Evolutionary conservation across 306 rosid species (phyloP), one percentile per base, ranked within the genome.

Genomic region (Pueraria montana): DNA sequence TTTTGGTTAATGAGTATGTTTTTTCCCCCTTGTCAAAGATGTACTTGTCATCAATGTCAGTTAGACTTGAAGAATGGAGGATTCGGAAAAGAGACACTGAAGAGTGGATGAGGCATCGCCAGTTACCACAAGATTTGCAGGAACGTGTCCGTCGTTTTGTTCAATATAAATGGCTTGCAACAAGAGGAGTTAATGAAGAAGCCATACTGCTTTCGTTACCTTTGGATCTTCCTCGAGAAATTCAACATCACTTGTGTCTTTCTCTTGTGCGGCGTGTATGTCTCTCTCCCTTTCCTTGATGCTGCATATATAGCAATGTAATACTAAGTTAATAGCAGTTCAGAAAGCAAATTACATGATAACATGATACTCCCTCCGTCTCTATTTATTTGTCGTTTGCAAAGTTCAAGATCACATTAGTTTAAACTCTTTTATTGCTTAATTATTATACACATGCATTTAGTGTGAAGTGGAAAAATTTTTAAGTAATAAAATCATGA

Each of bases 71-170:
- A 84, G 98, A 93, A 80, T 92, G 98, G 96, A 92, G 98, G 92
- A 79, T 96, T 42, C 85, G 89, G 83, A 89, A 90, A 81, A 89
- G 84, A 82, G 99, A 96, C 23, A 94, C 96, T 0, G 97, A 96
- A 84, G 96, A 96, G 82, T 96, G 99, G 98, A 96, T 92, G 99
- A 91, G 97, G 86, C 97, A 89, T 77, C 94, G 98, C 27, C 98
- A 89, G 80, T 87, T 94, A 85, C 98, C 98, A 50, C 89, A 27
- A 8, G 89, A 86, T 43, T 75, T 96, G 89, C 91, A 89, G 66
- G 92, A 84, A 72, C 97, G 99, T n/a, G 91, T 94, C 24, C 93
- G 92, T 18, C 87, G 92, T 69, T 96, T 91, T 55, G 94, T 91
- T 84, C 96, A 92, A 67, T 94, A 94, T 55, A 88, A 91, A 82